These are phyloP conservation scores for Diaporthe eres DNA, from an alignment of 2,329 filamentous ascomycete genomes.

Conservation along the genomic window DNA sequence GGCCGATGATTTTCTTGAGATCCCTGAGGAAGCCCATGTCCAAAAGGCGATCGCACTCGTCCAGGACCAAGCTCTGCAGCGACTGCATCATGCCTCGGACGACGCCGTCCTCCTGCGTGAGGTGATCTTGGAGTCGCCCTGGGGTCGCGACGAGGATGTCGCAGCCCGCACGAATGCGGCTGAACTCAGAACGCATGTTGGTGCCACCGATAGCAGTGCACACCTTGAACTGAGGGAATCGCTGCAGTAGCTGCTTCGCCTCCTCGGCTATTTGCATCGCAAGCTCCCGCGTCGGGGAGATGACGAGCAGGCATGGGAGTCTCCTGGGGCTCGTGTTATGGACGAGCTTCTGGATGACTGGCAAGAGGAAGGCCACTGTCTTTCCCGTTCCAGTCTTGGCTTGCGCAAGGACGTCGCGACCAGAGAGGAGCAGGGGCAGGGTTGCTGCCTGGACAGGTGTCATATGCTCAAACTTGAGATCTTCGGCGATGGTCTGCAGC, in stretches of 20 bases:
- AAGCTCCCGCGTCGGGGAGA: conserved; percentile 80
- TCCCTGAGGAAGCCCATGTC: conserved; percentile 91
- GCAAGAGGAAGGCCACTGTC: conserved; percentile 86
- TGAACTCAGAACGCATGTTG: conserved; percentile 81
- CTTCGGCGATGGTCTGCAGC: conserved; percentile 62
- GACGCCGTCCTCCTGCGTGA: conserved; percentile 79
- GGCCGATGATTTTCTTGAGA: conserved; percentile 81
- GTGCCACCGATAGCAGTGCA: conserved; percentile 84
- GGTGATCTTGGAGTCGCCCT: conserved; percentile 82
- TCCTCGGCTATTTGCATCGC: conserved; percentile 80
- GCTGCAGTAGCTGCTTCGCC: conserved; percentile 78
- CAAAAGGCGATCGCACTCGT: conserved; percentile 93
- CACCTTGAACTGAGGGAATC: conserved; percentile 81
- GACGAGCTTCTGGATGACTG: conserved; percentile 85
- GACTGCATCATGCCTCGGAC: conserved; percentile 75
- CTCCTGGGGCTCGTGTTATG: conserved; percentile 50
- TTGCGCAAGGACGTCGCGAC: conserved; percentile 76
- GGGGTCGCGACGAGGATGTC: conserved; percentile 87
- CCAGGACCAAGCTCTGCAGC: conserved; percentile 85
- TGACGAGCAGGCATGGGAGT: conserved; percentile 72
- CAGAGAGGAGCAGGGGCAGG: conserved; percentile 62
- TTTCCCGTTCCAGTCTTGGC: conserved; percentile 92
- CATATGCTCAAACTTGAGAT: conserved; percentile 67
- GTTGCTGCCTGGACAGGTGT: conserved; percentile 69
- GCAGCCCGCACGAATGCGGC: conserved; percentile 78